These are phyloP conservation scores for Peronosclerospora sorghi DNA, from an alignment of 352 stramenopile species.

Conservation along the genomic window DNA sequence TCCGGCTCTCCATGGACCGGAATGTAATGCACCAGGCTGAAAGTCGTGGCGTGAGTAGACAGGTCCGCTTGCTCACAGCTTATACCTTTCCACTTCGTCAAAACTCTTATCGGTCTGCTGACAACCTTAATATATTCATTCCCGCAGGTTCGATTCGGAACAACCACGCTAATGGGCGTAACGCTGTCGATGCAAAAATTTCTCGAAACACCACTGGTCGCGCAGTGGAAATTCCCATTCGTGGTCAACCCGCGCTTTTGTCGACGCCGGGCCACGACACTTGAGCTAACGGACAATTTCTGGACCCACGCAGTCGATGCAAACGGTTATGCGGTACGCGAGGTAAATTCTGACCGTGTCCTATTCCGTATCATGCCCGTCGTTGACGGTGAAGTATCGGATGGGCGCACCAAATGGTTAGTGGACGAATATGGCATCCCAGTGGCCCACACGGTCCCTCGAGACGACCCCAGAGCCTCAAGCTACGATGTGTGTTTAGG, in stretches of 20 bases:
- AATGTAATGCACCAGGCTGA: too few species aligned
- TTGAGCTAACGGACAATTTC: constrained; percentile 33
- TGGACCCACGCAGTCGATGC: constrained; percentile 22
- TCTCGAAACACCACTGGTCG: constrained; percentile 18
- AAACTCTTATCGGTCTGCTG: too few species aligned
- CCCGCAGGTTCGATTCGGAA: not conserved
- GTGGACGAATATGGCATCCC: constrained; percentile 30
- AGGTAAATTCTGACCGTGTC: constrained; percentile 15
- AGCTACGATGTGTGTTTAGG: constrained; percentile 28
- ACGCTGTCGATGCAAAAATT: constrained; percentile 24
- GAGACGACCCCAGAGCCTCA: constrained; percentile 5
- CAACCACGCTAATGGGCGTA: constrained; percentile 6
- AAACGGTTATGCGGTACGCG: constrained; percentile 21
- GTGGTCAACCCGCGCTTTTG: constrained; percentile 33
- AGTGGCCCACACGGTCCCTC: constrained; percentile 17
- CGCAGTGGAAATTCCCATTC: constrained; percentile 37
- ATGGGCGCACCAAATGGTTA: constrained; percentile 26
- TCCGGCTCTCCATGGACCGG: too few species aligned
- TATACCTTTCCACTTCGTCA: too few species aligned
- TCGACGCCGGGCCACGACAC: constrained; percentile 17
- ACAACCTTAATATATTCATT: not conserved
- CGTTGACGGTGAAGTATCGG: constrained; percentile 12
- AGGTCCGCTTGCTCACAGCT: too few species aligned
- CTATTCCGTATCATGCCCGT: constrained; percentile 23
- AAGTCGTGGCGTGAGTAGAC: too few species aligned